These are phyloP conservation scores for Malassezia sympodialis DNA, from an alignment of 1,284 basidiomycete species.

Conservation along the genomic window DNA sequence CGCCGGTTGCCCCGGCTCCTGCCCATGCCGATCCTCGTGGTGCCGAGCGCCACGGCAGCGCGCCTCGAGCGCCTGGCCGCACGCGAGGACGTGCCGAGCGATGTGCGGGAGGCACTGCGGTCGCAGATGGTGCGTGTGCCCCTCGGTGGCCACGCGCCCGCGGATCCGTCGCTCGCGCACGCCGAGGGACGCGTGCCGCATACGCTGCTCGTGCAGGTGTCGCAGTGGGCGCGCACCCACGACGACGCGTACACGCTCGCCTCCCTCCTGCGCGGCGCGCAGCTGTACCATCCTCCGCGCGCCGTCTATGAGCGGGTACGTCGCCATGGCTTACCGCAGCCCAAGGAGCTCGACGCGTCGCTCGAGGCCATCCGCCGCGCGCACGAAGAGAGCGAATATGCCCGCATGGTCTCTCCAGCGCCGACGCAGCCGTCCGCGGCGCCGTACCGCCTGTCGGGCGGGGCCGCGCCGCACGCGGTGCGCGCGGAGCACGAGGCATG, in stretches of 20 bases:
- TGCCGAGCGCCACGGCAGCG: constrained; percentile 1
- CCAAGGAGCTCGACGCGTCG: constrained; percentile 17
- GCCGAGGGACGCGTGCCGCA: constrained; percentile 1
- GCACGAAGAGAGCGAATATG: constrained; percentile 17
- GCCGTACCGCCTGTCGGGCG: constrained; percentile 4
- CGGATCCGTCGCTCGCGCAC: not conserved
- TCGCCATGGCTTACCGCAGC: not conserved
- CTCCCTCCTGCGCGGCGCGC: not conserved
- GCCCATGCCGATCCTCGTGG: constrained; percentile 2
- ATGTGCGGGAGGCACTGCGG: not conserved
- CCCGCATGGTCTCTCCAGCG: constrained; percentile 4
- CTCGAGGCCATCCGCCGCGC: constrained; percentile 16
- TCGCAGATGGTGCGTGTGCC: not conserved
- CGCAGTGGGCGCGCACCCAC: not conserved
- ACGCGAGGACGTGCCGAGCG: not conserved
- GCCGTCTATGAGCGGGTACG: constrained; percentile 7
- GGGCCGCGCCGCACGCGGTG: not conserved
- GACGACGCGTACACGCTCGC: not conserved
- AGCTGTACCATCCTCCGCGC: constrained; percentile 3
- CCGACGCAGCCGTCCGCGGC: not conserved
- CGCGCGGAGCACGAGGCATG: constrained; percentile 17
- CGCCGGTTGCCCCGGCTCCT: not conserved
- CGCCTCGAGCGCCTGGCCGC: not conserved
- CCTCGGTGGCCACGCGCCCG: not conserved
- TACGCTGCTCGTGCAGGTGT: not conserved